phyloP scores from a whole-genome alignment of 345 rosid genomes.

The Populus deltoides region DNA sequence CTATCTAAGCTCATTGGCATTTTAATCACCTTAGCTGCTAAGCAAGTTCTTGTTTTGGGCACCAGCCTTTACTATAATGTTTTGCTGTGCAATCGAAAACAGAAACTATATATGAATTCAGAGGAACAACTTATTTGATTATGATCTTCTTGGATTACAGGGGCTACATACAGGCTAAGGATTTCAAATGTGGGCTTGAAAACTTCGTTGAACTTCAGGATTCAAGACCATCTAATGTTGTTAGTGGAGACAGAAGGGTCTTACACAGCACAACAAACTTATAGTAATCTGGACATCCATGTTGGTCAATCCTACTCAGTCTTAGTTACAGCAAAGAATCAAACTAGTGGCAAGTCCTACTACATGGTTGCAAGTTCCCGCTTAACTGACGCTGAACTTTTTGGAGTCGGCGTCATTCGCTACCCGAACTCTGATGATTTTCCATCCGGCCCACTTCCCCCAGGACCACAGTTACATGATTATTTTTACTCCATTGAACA shows the following conservation, averaged over 20 bases:
- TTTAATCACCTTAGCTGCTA: too few relatives aligned
- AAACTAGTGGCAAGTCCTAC: constrained; percentile 22
- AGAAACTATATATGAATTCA: too few relatives aligned
- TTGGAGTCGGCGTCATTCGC: constrained; percentile 30
- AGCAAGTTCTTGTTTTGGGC: too few relatives aligned
- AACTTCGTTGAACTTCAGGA: constrained; percentile 34
- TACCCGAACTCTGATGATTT: constrained; percentile 29
- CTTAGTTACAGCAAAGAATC: constrained; percentile 33
- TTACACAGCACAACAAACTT: constrained; percentile 27
- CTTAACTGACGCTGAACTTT: constrained; percentile 23
- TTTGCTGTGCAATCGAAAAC: too few relatives aligned
- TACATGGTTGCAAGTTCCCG: constrained; percentile 47
- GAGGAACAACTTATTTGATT: too few relatives aligned
- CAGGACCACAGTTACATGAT: constrained; percentile 27
- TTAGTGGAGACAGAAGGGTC: constrained; percentile 50
- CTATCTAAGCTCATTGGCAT: too few relatives aligned
- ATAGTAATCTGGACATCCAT: constrained; percentile 37
- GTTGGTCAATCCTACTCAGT: constrained; percentile 42
- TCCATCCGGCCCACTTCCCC: constrained; percentile 27
- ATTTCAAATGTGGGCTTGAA: constrained; percentile 38
- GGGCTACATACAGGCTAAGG: constrained; percentile 31
- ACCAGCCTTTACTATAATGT: too few relatives aligned
- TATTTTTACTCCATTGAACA: constrained; percentile 40
- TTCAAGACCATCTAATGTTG: constrained; percentile 31
- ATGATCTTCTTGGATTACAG: constrained; percentile 9